Base-by-base conservation (phyloP, 352 stramenopile genomes). In the Globisporangium uncinulatum region DNA sequence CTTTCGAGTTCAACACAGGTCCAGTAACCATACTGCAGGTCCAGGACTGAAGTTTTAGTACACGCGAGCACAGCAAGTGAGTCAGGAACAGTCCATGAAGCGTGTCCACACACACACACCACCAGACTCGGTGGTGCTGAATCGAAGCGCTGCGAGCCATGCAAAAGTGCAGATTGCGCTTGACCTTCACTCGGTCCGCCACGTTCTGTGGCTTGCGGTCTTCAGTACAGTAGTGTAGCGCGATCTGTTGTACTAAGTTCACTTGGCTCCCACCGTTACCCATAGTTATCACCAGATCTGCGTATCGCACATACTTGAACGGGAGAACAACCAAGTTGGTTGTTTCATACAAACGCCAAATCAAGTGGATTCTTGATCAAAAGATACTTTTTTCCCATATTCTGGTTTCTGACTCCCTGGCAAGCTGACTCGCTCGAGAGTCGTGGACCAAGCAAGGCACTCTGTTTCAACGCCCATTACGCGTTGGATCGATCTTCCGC, bases 311-410 rank as follows among this genome's bases (percentile, higher is more conserved):
- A 29, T 19, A 44, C 39, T 44, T 20, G 7, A 17, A 6, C 39
- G 39, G 13, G 39, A 44, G 39, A 6, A 19, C 6, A 44, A 44
- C 39, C 7, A 2, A 2, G 37, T 15, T 42, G 10, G 37, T 15
- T 15, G 37, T 15, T 7, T 14, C 39, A 44, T 44, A 44, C 39
- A 44, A 44, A 44, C 13, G 5, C 39, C 39, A 44, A 44, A 17
- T 44, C 10, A 44, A 44, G 10, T 17, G 13, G 10, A 9, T 44
- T 44, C 13, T 44, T 17, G 5, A 1, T 17, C 39, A n/a, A 1
- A 44, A 44, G 39, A 44, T 44, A 44, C 39, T 44, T 44, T 44
- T 44, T 17, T n/a, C 13, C 39, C 39, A 44, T 19, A 44, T 44
- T 44, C 39, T 44, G 39, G 39, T 44, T 44, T 44, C 39, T 44